Base-by-base conservation (phyloP, 768 basidiomycete genomes). In the Phaffia tasmanica region DNA sequence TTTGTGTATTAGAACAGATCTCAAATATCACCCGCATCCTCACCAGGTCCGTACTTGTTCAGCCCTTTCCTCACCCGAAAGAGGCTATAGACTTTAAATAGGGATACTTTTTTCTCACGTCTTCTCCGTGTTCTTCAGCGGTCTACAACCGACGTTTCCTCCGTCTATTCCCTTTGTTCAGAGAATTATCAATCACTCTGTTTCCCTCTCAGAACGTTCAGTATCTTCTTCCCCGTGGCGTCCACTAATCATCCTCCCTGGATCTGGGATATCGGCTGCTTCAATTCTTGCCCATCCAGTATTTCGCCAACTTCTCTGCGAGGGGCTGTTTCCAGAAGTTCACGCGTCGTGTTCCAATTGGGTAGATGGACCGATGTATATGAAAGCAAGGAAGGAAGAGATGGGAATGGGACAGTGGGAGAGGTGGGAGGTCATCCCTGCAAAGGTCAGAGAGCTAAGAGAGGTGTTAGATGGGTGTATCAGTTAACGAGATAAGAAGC, bases 21-120 rank as follows among this genome's bases (percentile, higher is more conserved):
- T 83, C 88, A 35, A 85, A 85, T 1, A 80, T 90, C 57, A 84
- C 84, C n/a, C 82, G 89, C 30, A 81, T 91, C 68, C 74, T 90
- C 61, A 89, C 89, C 16, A 89, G 88, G 88, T 85, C 72, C 32
- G 72, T 57, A 19, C n/a, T 5, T 62, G 27, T 60, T 25, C 35
- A 42, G 29, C n/a, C 30, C 60, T 8, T 66, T 64, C 29, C 46
- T 57, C 25, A 54, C 18, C 30, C 35, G 35, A 50, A 25, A 27
- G 67, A 64, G 16, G 61, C 85, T 86, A 73, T 86, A 86, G 14
- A 5, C 35, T 11, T 11, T 4, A 11, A 42, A 42, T 5, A 42
- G 35, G 11, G 35, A 42, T 42, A 42, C 11, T 42, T 11, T 5
- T 42, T 11, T n/a, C 11, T 5, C 35, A 42, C 35, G 11, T 42